Evolutionary conservation across 2,329 filamentous ascomycete genomes (phyloP).

Genomic region (Stagonosporopsis rhizophila): DNA sequence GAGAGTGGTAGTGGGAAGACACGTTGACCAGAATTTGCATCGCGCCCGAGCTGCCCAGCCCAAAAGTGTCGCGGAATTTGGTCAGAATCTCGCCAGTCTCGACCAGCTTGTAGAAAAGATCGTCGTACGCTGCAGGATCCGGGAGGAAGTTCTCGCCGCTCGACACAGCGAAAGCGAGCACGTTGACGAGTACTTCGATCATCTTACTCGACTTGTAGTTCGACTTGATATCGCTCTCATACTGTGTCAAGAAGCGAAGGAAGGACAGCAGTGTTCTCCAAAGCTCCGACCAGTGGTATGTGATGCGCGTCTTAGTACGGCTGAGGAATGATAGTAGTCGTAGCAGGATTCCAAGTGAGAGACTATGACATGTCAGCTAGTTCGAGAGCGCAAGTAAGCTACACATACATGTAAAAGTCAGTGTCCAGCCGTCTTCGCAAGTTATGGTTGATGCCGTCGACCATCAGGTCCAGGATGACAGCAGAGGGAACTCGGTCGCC

Average conservation of each 20-base stretch:
- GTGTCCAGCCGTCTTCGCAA: constrained; percentile 84
- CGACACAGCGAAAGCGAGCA: constrained; percentile 83
- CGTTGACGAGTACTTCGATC: constrained; percentile 78
- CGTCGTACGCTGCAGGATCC: constrained; percentile 86
- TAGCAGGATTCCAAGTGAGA: constrained; percentile 81
- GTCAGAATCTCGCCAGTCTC: constrained; percentile 84
- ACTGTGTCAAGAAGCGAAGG: constrained; percentile 88
- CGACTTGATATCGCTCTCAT: constrained; percentile 76
- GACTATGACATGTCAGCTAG: constrained; percentile 51
- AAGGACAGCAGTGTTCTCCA: constrained; percentile 89
- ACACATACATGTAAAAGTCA: constrained; percentile 72
- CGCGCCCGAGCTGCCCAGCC: constrained; percentile 58
- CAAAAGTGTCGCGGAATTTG: constrained; percentile 83
- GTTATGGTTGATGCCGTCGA: constrained; percentile 95
- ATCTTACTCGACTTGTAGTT: constrained; percentile 74
- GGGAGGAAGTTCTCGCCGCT: constrained; percentile 91
- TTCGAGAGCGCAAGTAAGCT: too few relatives aligned
- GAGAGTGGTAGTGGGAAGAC: constrained; percentile 82
- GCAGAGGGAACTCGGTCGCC: constrained; percentile 77
- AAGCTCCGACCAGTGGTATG: constrained; percentile 94
- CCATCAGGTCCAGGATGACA: constrained; percentile 81
- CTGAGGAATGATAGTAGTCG: constrained; percentile 85
- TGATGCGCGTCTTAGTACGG: constrained; percentile 77
- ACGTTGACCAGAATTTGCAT: constrained; percentile 87
- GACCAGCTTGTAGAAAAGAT: constrained; percentile 97